Percentiles rank a stretch among this genome's conserved stretches.
Evolutionary conservation across 768 basidiomycete genomes (phyloP).

Genomic region (Tulasnella sp.): DNA sequence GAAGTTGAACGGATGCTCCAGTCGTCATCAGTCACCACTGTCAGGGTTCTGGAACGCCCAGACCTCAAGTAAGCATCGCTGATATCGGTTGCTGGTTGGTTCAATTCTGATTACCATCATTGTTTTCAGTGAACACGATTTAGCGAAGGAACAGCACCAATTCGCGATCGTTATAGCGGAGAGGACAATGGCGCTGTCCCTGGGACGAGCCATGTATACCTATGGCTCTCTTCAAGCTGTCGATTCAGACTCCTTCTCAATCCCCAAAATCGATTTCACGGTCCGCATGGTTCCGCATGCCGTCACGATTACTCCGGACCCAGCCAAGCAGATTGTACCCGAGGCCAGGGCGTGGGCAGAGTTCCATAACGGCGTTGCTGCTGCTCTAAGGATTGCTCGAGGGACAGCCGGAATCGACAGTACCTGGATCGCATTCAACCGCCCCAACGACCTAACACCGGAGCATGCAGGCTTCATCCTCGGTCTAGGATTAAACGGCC

Average conservation of each 20-base stretch:
- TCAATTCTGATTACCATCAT: conserved; percentile 21
- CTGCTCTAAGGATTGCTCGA: conserved; percentile 78
- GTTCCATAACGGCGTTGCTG: conserved; percentile 96
- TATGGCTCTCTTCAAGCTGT: conserved; percentile 77
- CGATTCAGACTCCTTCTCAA: conserved; percentile 70
- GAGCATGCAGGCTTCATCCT: conserved; percentile 96
- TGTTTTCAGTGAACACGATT: conserved; percentile 71
- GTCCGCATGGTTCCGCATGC: conserved; percentile 73
- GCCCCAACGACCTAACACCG: conserved; percentile 81
- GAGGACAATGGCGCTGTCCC: conserved; percentile 82
- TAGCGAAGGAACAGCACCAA: conserved; percentile 77
- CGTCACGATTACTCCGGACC: conserved; percentile 59
- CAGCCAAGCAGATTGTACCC: conserved; percentile 50
- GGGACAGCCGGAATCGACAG: conserved; percentile 75
- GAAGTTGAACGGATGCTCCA: conserved; percentile 90
- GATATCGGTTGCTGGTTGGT: background rate
- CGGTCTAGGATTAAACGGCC: conserved; percentile 88
- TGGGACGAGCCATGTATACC: conserved; percentile 89
- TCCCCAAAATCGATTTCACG: conserved; percentile 74
- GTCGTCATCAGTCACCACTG: conserved; percentile 64
- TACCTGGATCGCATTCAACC: conserved; percentile 96
- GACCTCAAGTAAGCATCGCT: conserved; percentile 58
- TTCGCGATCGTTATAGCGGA: conserved; percentile 78
- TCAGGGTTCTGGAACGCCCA: conserved; percentile 62
- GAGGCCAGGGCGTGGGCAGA: conserved; percentile 90